A percentile compares a stretch with the other conserved stretches of the same genome.
Conservation (phyloP, 352 stramenopile species). For the Thraustochytrium striatum region DNA sequence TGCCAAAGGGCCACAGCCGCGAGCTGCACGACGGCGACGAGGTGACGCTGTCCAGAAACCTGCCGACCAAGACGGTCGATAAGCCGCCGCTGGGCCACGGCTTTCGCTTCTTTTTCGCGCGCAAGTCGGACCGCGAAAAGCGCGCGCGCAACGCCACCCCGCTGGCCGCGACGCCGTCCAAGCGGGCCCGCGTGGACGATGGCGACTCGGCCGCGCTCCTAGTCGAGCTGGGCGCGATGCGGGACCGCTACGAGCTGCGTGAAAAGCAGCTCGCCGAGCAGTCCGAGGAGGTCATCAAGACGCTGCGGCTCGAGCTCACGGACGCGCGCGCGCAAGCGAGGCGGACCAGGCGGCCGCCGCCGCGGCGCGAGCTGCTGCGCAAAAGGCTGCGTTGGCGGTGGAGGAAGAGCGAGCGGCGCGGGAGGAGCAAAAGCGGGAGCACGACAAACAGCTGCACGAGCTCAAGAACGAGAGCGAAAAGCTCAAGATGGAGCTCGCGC, state of each 20-base stretch:
- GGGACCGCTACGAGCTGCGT: neutral
- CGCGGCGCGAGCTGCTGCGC: neutral
- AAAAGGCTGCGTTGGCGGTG: neutral
- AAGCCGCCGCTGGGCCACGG: no score
- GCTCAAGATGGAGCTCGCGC: neutral
- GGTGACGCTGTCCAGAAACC: conserved; percentile 1
- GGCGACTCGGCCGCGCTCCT: no score
- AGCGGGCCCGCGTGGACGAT: neutral
- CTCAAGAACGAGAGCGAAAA: neutral
- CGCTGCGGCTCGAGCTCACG: no score
- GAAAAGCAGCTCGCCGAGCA: neutral
- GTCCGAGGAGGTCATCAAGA: no score
- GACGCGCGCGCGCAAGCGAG: neutral
- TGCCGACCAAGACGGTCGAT: no score
- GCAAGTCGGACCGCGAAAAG: no score
- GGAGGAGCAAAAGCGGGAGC: neutral
- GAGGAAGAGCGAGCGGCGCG: neutral
- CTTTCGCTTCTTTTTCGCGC: no score
- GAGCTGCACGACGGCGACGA: neutral
- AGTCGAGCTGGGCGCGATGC: neutral
- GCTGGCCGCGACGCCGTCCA: neutral
- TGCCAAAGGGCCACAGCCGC: neutral
- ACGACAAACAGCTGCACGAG: neutral
- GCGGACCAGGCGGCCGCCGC: neutral
- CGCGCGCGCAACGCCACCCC: neutral